A percentile compares a stretch with the other conserved stretches of the same genome.
These are phyloP conservation scores for Stagonosporopsis cucurbitacearum DNA, from an alignment of 2,329 filamentous ascomycete species.

Conservation along the genomic window DNA sequence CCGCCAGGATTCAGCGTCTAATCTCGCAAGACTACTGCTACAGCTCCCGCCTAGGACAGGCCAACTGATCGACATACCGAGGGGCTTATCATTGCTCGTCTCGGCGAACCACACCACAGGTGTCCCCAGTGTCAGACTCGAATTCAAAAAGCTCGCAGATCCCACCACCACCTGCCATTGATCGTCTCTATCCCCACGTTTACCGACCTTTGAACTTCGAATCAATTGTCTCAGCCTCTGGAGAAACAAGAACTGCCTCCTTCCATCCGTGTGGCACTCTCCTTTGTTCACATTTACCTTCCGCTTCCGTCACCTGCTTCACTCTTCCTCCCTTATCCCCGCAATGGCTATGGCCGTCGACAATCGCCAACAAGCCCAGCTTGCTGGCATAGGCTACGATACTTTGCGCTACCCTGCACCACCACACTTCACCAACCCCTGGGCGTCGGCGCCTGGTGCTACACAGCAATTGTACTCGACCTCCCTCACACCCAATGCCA, in stretches of 20 bases:
- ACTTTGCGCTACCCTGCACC: slow-evolving; percentile 71
- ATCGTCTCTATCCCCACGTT: slow-evolving; percentile 59
- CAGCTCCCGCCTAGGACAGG: slow-evolving; percentile 44
- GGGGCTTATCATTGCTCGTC: slow-evolving; percentile 45
- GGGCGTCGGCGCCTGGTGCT: slow-evolving; percentile 69
- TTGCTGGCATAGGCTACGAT: slow-evolving; percentile 79
- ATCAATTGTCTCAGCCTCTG: slow-evolving; percentile 45
- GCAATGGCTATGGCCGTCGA: slow-evolving; percentile 95
- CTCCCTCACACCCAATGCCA: slow-evolving; percentile 62
- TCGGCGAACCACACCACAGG: slow-evolving; percentile 41
- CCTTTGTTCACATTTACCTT: slow-evolving; percentile 30
- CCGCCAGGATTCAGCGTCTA: slow-evolving; percentile 35
- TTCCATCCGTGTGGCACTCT: slow-evolving; percentile 37
- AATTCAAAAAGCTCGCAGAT: slow-evolving; percentile 57
- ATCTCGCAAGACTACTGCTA: slow-evolving; percentile 49
- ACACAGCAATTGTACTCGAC: slow-evolving; percentile 70
- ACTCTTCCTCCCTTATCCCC: slow-evolving; percentile 19
- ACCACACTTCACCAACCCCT: slow-evolving; percentile 90
- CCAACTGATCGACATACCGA: slow-evolving; percentile 48
- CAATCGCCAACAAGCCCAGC: slow-evolving; percentile 73
- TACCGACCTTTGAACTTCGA: slow-evolving; percentile 45
- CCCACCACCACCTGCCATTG: slow-evolving; percentile 54
- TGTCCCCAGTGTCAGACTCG: slow-evolving; percentile 46
- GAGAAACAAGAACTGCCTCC: slow-evolving; percentile 29
- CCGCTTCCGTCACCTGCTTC: slow-evolving; percentile 8